Conservation (phyloP, 176 grass and related monocot genomes). For the Carex myosuroides region DNA sequence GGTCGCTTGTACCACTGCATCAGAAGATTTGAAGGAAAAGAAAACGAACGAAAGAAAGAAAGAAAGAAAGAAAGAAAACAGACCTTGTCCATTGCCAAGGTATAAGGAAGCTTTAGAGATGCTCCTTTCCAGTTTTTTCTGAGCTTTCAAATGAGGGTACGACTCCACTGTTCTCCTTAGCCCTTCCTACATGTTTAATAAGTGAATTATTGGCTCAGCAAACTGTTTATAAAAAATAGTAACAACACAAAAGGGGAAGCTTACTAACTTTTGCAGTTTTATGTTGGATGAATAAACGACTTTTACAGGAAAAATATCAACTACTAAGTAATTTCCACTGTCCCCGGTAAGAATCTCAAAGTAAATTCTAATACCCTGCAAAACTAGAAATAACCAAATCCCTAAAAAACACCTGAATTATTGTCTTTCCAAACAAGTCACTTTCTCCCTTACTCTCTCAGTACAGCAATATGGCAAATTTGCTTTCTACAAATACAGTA, state of each 20-base stretch:
- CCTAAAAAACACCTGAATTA: neutral
- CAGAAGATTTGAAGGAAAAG: neutral
- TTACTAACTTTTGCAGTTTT: neutral
- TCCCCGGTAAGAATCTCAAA: neutral
- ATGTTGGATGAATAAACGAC: neutral
- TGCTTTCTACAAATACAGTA: neutral
- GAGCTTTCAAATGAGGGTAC: conserved; percentile 68
- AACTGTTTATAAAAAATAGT: neutral
- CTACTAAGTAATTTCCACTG: neutral
- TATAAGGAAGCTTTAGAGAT: conserved; percentile 80
- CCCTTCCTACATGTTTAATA: conserved; percentile 65
- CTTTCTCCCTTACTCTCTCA: neutral
- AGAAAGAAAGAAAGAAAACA: neutral
- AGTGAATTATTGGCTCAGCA: neutral
- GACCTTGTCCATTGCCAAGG: conserved; percentile 84
- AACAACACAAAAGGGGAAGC: neutral
- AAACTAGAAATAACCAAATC: neutral
- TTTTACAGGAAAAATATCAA: neutral
- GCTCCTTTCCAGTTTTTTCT: conserved; percentile 40
- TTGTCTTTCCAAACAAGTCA: neutral
- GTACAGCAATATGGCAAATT: neutral
- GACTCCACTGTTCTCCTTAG: conserved; percentile 75
- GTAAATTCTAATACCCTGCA: neutral
- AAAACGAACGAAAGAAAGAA: neutral
- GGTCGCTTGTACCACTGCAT: neutral